phyloP scores from a whole-genome alignment of 2,329 filamentous ascomycete genomes.

The Xylaria sp. region DNA sequence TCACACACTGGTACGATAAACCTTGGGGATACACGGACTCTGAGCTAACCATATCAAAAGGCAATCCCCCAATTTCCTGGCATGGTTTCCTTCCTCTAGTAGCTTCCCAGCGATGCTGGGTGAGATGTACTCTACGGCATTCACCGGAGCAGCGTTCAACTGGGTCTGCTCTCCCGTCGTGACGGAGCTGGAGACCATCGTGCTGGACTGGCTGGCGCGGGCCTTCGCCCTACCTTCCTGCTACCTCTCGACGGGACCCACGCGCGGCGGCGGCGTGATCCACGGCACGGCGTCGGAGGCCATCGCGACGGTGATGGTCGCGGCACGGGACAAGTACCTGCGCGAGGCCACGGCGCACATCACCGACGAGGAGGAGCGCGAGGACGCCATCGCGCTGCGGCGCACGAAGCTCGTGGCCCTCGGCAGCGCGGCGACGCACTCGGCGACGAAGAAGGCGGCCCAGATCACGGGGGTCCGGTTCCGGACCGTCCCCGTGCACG shows the following conservation, averaged over 20 bases:
- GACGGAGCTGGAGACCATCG: conserved; percentile 91
- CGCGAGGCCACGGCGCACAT: conserved; percentile 65
- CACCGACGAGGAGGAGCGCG: conserved; percentile 65
- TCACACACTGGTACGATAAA: conserved; percentile 79
- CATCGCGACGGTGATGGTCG: conserved; percentile 85
- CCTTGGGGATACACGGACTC: background rate
- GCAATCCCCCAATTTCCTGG: conserved; percentile 95
- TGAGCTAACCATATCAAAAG: conserved; percentile 44
- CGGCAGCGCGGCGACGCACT: conserved; percentile 82
- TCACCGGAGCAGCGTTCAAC: conserved; percentile 93
- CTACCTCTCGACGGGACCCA: conserved; percentile 77
- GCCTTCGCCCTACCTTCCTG: conserved; percentile 77
- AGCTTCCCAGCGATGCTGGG: conserved; percentile 88
- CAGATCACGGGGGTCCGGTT: conserved; percentile 87
- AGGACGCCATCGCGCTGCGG: conserved; percentile 74
- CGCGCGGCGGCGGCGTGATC: conserved; percentile 86
- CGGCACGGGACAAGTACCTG: conserved; percentile 83
- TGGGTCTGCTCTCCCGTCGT: conserved; percentile 94
- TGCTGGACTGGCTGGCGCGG: conserved; percentile 90
- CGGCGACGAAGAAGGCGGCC: conserved; percentile 86
- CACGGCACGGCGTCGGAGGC: conserved; percentile 92
- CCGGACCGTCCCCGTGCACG: conserved; percentile 70
- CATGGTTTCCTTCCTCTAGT: conserved; percentile 87
- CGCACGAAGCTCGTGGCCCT: conserved; percentile 81
- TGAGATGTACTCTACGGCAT: conserved; percentile 89